Evolutionary conservation across 208 protist genomes (phyloP).

Genomic region (Entamoeba dispar): DNA sequence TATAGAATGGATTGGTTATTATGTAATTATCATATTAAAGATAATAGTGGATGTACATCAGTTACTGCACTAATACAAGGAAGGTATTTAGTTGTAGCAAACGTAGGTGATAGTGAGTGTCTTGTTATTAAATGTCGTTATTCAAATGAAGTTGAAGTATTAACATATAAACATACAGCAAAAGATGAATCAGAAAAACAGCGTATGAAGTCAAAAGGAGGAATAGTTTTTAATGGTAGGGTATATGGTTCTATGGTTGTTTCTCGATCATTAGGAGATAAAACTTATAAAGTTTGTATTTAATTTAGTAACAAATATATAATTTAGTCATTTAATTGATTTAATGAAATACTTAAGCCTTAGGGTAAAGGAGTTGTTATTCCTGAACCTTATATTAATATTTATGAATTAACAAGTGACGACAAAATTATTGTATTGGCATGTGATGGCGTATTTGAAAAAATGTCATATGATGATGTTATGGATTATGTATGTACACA

Average conservation of each 20-base stretch:
- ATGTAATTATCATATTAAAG: neutral
- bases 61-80: neutral
- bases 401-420: neutral
- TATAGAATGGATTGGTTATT: neutral
- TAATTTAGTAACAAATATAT: neutral
- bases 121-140: neutral
- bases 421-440: neutral
- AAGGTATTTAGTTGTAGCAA: neutral
- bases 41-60: neutral
- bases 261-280: neutral
- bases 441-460: neutral
- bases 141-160: neutral
- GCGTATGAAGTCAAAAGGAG: neutral
- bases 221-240: neutral
- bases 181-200: neutral
- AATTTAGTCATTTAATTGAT: neutral
- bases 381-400: neutral
- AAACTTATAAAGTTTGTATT: neutral
- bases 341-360: neutral
- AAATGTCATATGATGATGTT: neutral
- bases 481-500: neutral
- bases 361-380: neutral
- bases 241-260: neutral
- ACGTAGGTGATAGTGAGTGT: neutral
- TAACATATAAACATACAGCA: neutral